These are phyloP conservation scores for Globisporangium paroecandrum DNA, from an alignment of 352 stramenopile species.

Conservation along the genomic window DNA sequence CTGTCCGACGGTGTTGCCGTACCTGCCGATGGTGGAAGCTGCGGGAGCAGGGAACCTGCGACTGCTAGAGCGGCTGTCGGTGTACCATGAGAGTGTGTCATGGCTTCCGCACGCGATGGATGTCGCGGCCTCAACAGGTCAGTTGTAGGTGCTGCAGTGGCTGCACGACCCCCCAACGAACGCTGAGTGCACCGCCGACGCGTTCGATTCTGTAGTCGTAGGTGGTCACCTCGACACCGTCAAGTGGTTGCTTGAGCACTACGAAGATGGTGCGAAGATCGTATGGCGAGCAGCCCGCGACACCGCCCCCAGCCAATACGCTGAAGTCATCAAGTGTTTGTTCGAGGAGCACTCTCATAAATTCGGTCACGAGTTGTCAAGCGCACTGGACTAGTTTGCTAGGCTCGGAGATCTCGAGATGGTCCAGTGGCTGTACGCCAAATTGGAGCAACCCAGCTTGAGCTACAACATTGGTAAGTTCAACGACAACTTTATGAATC, in stretches of 20 bases:
- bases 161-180: background rate
- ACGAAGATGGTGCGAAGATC: background rate
- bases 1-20: background rate
- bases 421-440: background rate
- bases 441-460: too few relatives aligned
- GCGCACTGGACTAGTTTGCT: background rate
- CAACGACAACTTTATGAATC: too few relatives aligned
- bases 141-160: background rate
- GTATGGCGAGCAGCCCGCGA: background rate
- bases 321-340: background rate
- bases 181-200: background rate
- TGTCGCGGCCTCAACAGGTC: background rate
- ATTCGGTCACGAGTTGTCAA: background rate
- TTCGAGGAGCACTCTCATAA: background rate
- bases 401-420: background rate
- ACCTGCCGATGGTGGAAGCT: background rate
- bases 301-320: too few relatives aligned
- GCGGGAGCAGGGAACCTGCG: background rate
- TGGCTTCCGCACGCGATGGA: background rate
- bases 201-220: background rate
- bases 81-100: too few relatives aligned
- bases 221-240: background rate
- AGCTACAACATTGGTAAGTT: too few relatives aligned
- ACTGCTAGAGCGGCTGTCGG: background rate
- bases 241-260: background rate